Base-by-base conservation (phyloP, 2,329 filamentous ascomycete genomes). In the Clathrospora elynae region DNA sequence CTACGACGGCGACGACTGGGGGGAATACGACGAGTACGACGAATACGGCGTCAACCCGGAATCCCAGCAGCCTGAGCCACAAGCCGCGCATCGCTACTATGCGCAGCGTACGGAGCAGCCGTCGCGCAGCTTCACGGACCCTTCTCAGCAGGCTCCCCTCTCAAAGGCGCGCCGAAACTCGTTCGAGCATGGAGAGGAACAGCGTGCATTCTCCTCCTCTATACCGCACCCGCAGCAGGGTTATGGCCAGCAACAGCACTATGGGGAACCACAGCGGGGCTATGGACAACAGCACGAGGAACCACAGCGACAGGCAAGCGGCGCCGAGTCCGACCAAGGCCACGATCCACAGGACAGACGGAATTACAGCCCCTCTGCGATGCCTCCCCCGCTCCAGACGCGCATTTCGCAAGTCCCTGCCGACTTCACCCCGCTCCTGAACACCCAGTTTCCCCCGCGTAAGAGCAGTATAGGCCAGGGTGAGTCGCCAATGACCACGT, bases 1-100 rank as follows among this genome's bases (percentile, higher is more conserved):
- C 64, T 97, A 97, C 64, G 91, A 92, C 61, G 92, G 91, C 51
- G 90, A 95, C 61, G 92, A 96, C 64, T 96, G 92, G 91, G 92
- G 90, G 23, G 86, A 82, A 29, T 75, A 74, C 51, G 76, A 78
- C 52, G 78, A 80, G 34, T 78, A 83, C 39, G 76, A 80, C 40
- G 75, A 79, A 44, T 77, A 78, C 51, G 79, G 81, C 26, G 78
- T 79, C 34, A 68, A 73, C 32, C 70, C 73, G 30, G 70, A 72
- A 31, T 67, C 71, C 23, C 70, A 71, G 17, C 70, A 75, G 9
- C 58, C 71, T 41, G 50, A 64, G 28, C 58, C 68, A 1, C 56
- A 68, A n/a, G 68, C 67, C 42, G 68, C 71, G 8, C 72, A 75
- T 35, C 70, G 76, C 48, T 76, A 78, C 50, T 59, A 64, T 22